These are phyloP conservation scores for Fusarium guadeloupense DNA, from an alignment of 2,329 filamentous ascomycete species.

Conservation along the genomic window DNA sequence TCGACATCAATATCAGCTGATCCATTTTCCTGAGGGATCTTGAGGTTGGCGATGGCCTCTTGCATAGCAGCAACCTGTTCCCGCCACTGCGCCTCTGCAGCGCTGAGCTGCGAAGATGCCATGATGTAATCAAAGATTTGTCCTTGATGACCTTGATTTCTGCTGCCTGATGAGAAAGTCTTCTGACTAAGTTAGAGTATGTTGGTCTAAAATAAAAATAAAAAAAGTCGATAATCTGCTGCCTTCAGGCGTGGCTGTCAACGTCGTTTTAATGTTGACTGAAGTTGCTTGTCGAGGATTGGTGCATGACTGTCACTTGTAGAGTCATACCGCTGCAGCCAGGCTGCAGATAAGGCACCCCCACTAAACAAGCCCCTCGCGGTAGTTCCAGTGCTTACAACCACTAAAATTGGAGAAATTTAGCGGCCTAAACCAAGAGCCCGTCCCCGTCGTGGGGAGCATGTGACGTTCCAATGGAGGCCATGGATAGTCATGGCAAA, in stretches of 20 bases:
- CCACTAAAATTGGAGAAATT: slow-evolving; percentile 31
- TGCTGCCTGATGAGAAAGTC: background rate
- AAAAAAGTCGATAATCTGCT: slow-evolving; percentile 15
- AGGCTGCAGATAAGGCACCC: background rate
- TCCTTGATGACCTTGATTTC: background rate
- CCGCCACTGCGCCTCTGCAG: slow-evolving; percentile 76
- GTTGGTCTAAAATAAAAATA: background rate
- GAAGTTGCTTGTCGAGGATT: slow-evolving; percentile 26
- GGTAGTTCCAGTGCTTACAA: slow-evolving; percentile 5
- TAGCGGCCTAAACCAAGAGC: slow-evolving; percentile 22
- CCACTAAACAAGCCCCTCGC: slow-evolving; percentile 32
- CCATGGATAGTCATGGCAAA: slow-evolving; percentile 20
- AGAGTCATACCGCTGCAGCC: slow-evolving; percentile 36
- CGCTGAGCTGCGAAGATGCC: slow-evolving; percentile 49
- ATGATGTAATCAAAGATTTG: slow-evolving; percentile 40
- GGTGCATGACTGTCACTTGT: slow-evolving; percentile 16
- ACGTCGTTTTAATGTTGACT: slow-evolving; percentile 23
- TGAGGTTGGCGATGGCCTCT: slow-evolving; percentile 79
- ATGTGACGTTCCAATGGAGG: slow-evolving; percentile 41
- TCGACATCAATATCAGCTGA: slow-evolving; percentile 61
- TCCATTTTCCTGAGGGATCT: slow-evolving; percentile 53
- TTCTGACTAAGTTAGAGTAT: background rate
- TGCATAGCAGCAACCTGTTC: slow-evolving; percentile 87
- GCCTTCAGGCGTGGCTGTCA: slow-evolving; percentile 20
- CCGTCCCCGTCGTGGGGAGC: slow-evolving; percentile 40